A percentile compares a stretch with the other conserved stretches of the same genome.
Evolutionary conservation across 495 filamentous ascomycete species (phyloP).

Genomic region (Chaetomium fimeti): DNA sequence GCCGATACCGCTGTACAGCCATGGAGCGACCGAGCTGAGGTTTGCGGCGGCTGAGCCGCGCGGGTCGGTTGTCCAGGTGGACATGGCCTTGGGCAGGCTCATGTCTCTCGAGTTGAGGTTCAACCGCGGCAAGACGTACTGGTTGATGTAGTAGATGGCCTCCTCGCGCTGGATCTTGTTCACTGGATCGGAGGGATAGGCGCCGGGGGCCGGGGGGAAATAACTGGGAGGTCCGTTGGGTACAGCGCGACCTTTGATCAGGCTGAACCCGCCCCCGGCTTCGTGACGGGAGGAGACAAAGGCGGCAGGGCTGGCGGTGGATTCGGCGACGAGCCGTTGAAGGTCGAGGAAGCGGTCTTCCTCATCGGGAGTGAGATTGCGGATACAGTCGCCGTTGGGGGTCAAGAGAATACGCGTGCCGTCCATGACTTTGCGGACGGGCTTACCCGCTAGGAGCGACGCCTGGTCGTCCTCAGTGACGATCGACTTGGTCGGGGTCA

Average conservation of each 20-base stretch:
- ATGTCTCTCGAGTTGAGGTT: constrained; percentile 45
- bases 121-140: constrained; percentile 58
- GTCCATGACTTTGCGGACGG: constrained; percentile 51
- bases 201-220: constrained; percentile 46
- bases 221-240: constrained; percentile 55
- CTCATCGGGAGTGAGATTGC: constrained; percentile 70
- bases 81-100: constrained; percentile 35
- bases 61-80: constrained; percentile 25
- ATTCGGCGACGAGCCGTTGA: constrained; percentile 58
- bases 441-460: constrained; percentile 47
- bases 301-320: constrained; percentile 44
- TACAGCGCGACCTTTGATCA: constrained; percentile 56
- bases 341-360: constrained; percentile 74
- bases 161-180: constrained; percentile 61
- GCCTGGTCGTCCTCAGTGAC: constrained; percentile 54
- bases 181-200: constrained; percentile 49
- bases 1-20: constrained; percentile 41
- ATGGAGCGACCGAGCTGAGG: constrained; percentile 44
- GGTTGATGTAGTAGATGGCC: constrained; percentile 64
- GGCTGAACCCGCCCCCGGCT: constrained; percentile 49
- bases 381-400: constrained; percentile 73
- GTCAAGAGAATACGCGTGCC: constrained; percentile 64
- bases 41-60: constrained; percentile 23
- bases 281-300: constrained; percentile 50
- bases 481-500: constrained; percentile 45